Conservation (phyloP, 2,329 filamentous ascomycete species). For the Simplicillium sp. region DNA sequence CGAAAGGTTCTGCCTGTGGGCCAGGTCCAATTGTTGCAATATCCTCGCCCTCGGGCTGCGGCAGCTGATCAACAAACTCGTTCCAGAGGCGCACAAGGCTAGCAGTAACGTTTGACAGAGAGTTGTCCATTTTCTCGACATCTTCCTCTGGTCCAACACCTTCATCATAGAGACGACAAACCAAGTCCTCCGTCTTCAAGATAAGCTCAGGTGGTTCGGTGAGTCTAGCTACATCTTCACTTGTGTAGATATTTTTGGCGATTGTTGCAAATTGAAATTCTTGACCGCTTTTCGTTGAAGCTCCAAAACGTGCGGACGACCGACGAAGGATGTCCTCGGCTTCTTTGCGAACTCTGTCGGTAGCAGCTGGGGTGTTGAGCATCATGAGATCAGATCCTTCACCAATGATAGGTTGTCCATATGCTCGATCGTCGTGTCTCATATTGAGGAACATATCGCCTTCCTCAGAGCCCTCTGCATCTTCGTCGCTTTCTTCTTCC, state of each 20-base stretch:
- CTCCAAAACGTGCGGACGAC: slow-evolving; percentile 35
- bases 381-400: slow-evolving; percentile 44
- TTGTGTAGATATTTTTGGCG: slow-evolving; percentile 57
- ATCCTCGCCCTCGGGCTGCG: slow-evolving; percentile 41
- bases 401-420: slow-evolving; percentile 27
- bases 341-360: slow-evolving; percentile 41
- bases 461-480: slow-evolving; percentile 24
- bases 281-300: slow-evolving; percentile 30
- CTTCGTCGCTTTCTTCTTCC: slow-evolving; percentile 23
- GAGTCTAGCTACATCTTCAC: slow-evolving; percentile 48
- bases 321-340: slow-evolving; percentile 47
- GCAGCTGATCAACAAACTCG: slow-evolving; percentile 38
- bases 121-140: slow-evolving; percentile 44
- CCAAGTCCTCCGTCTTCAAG: slow-evolving; percentile 62
- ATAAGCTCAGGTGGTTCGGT: slow-evolving; percentile 64
- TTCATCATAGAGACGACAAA: slow-evolving; percentile 56
- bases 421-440: slow-evolving; percentile 29
- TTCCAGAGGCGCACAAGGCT: slow-evolving; percentile 48
- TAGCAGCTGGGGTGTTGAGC: slow-evolving; percentile 45
- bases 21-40: slow-evolving; percentile 57
- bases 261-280: slow-evolving; percentile 60
- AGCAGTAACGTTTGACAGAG: slow-evolving; percentile 42
- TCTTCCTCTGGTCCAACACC: slow-evolving; percentile 48
- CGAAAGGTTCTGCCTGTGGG: slow-evolving; percentile 50
- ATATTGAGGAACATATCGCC: slow-evolving; percentile 42